Evolutionary conservation across 257 asterid species (phyloP).

Genomic region (Salvia rosmarinus): DNA sequence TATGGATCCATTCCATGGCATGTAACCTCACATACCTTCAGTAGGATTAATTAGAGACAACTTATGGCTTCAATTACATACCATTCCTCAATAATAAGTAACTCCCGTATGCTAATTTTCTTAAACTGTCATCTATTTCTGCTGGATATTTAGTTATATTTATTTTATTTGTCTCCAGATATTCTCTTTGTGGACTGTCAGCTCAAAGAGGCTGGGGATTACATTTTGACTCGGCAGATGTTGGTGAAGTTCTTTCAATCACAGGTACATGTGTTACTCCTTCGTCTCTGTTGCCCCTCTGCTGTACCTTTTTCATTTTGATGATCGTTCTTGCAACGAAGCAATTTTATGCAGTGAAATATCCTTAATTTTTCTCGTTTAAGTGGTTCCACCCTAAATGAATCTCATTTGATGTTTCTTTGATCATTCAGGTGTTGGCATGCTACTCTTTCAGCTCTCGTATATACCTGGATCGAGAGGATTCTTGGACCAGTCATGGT

Average conservation of each 20-base stretch:
- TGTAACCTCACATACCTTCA: too few species aligned
- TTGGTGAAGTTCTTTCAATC: constrained; percentile 78
- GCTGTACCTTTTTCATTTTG: neutral
- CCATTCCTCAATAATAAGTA: neutral
- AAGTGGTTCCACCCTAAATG: neutral
- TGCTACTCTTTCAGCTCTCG: constrained; percentile 71
- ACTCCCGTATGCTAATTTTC: neutral
- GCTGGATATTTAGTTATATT: neutral
- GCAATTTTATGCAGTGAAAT: neutral
- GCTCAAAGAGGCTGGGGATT: constrained; percentile 76
- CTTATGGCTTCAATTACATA: constrained; percentile 9
- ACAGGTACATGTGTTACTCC: constrained; percentile 54
- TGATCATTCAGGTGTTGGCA: constrained; percentile 63
- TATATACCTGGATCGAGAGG: constrained; percentile 63
- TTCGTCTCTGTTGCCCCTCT: neutral
- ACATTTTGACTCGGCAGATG: constrained; percentile 61
- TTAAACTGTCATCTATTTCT: neutral
- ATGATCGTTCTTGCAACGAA: neutral
- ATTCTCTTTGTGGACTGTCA: constrained; percentile 91
- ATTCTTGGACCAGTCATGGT: constrained; percentile 57
- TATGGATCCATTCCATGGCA: too few species aligned
- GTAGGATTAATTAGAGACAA: neutral
- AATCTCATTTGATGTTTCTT: constrained; percentile 11
- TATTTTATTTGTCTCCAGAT: constrained; percentile 46
- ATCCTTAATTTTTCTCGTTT: neutral